phyloP scores from a whole-genome alignment of 345 rosid species.

The Rhodomyrtus tomentosa region DNA sequence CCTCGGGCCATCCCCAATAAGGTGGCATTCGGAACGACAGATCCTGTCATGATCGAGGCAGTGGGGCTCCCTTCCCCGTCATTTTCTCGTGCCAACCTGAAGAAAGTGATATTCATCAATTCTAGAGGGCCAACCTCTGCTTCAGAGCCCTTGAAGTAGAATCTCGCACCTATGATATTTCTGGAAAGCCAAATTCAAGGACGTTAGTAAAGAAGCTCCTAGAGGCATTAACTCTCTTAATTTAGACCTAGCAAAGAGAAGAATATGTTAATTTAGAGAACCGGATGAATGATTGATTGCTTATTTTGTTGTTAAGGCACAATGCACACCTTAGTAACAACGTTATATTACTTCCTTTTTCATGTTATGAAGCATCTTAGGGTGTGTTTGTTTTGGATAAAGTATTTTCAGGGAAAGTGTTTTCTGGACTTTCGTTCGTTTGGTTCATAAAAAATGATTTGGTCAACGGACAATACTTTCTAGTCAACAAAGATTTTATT shows the following conservation, averaged over 20 bases:
- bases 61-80: constrained; percentile 41
- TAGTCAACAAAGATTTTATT: no score
- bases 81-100: constrained; percentile 25
- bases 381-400: no score
- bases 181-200: constrained; percentile 7
- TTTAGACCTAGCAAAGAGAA: no score
- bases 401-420: no score
- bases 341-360: no score
- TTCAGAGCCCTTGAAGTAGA: constrained; percentile 26
- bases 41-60: constrained; percentile 35
- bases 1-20: constrained; percentile 33
- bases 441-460: no score
- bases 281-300: neutral
- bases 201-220: neutral
- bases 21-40: constrained; percentile 17
- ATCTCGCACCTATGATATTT: constrained; percentile 38
- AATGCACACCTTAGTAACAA: no score
- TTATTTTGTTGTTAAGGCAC: no score
- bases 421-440: no score
- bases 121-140: constrained; percentile 28
- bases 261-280: neutral
- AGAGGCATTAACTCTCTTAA: neutral
- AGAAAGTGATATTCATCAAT: constrained; percentile 5
- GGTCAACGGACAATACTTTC: no score
- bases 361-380: no score